Percentiles rank a stretch among this genome's conserved stretches.
phyloP scores from a whole-genome alignment of 345 rosid genomes.

The Aquilaria sinensis region DNA sequence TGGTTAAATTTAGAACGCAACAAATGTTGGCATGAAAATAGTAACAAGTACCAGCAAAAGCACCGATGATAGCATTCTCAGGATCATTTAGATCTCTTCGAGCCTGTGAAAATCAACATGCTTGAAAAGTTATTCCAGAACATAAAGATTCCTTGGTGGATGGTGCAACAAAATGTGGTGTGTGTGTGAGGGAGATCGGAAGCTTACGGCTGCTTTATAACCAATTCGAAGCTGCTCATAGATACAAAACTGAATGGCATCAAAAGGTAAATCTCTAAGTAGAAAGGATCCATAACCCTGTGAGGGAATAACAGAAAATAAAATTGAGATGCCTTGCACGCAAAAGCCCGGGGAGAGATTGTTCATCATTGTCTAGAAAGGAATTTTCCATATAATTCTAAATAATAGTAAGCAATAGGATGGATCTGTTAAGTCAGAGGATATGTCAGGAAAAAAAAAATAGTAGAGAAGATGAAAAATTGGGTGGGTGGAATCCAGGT shows the following conservation, averaged over 20 bases:
- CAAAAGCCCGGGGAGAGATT: too few relatives aligned
- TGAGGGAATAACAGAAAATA: slow-evolving; percentile 9
- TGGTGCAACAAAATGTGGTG: not conserved
- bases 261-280: slow-evolving; percentile 91
- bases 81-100: slow-evolving; percentile 78
- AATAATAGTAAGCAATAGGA: not conserved
- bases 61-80: slow-evolving; percentile 89
- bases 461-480: slow-evolving; percentile 1
- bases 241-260: slow-evolving; percentile 93
- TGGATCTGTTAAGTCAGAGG: not conserved
- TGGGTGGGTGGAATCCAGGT: slow-evolving; percentile 6
- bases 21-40: too few relatives aligned
- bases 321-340: not conserved
- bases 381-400: not conserved
- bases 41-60: slow-evolving; percentile 62
- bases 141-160: not conserved
- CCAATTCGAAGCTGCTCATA: slow-evolving; percentile 93
- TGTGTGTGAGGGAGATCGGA: not conserved
- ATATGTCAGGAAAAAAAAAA: not conserved
- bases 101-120: slow-evolving; percentile 42
- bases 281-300: slow-evolving; percentile 92
- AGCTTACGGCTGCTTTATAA: slow-evolving; percentile 70
- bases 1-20: too few relatives aligned
- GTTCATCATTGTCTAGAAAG: not conserved
- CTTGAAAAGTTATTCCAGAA: slow-evolving; percentile 2